Percentiles rank a stretch among this genome's conserved stretches.
Conservation (phyloP, 208 protist genomes). For the Porcisia deanei region DNA sequence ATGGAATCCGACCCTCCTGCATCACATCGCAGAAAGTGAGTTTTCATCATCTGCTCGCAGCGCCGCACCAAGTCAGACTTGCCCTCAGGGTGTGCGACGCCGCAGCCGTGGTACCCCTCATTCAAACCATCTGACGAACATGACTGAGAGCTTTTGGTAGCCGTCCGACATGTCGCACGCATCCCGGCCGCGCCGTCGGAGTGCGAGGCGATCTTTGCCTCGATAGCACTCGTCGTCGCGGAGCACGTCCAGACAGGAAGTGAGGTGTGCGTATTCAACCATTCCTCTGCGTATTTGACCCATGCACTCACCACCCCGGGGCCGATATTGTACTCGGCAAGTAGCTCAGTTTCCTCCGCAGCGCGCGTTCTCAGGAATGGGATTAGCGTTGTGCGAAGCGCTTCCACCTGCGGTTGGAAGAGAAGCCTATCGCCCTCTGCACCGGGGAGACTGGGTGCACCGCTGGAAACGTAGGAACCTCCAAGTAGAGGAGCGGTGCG, state of each 20-base stretch:
- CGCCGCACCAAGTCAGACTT: slow-evolving; percentile 51
- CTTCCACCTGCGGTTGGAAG: slow-evolving; percentile 45
- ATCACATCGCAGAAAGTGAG: slow-evolving; percentile 43
- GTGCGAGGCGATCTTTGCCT: slow-evolving; percentile 20
- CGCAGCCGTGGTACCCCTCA: slow-evolving; percentile 29
- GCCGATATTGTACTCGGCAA: slow-evolving; percentile 26
- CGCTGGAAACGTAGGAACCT: slow-evolving; percentile 43
- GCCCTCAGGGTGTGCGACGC: slow-evolving; percentile 57
- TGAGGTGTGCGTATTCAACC: slow-evolving; percentile 30
- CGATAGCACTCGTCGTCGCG: slow-evolving; percentile 5
- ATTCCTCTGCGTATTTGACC: slow-evolving; percentile 29
- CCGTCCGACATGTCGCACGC: background rate
- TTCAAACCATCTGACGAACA: slow-evolving; percentile 1
- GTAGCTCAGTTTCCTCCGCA: slow-evolving; percentile 24
- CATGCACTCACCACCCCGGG: slow-evolving; percentile 33
- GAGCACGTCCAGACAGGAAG: slow-evolving; percentile 55
- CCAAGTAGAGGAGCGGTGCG: slow-evolving; percentile 54
- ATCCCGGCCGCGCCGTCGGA: background rate
- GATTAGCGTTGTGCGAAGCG: slow-evolving; percentile 39
- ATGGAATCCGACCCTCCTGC: slow-evolving; percentile 12
- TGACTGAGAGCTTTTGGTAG: background rate
- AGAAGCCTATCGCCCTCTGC: slow-evolving; percentile 17
- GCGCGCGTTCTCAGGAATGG: slow-evolving; percentile 52
- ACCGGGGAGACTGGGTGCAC: background rate
- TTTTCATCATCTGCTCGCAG: slow-evolving; percentile 49